phyloP scores from a whole-genome alignment of 1,139 yeast species.

The Wickerhamiella infanticola region DNA sequence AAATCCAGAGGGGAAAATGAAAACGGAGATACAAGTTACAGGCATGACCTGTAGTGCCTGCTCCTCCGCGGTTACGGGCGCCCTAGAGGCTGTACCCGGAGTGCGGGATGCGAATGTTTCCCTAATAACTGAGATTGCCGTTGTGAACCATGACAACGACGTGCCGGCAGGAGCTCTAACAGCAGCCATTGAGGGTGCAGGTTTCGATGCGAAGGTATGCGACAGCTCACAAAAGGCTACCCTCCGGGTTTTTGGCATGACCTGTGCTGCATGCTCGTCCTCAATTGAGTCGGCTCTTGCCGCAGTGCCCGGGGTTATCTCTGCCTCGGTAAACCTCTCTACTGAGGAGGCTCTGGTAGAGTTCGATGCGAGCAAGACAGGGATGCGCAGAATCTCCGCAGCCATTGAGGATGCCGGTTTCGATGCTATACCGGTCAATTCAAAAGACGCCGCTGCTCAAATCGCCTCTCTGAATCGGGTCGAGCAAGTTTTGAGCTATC shows the following conservation, averaged over 20 bases:
- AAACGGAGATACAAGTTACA: conserved; percentile 21
- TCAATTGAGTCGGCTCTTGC: conserved; percentile 35
- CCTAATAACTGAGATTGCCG: conserved; percentile 58
- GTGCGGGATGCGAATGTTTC: conserved; percentile 44
- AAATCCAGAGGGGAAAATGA: conserved; percentile 16
- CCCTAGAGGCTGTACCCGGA: conserved; percentile 35
- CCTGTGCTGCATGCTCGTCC: conserved; percentile 44
- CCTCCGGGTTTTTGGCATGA: conserved; percentile 40
- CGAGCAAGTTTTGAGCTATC: conserved; percentile 64
- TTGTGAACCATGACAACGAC: conserved; percentile 31
- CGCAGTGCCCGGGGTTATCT: conserved; percentile 30
- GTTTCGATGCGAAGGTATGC: conserved; percentile 31
- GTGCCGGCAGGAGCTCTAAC: conserved; percentile 27
- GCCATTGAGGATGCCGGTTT: conserved; percentile 62
- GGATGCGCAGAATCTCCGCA: conserved; percentile 42
- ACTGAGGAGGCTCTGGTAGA: conserved; percentile 28
- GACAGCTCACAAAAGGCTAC: not conserved
- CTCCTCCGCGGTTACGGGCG: conserved; percentile 43
- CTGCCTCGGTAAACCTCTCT: conserved; percentile 28
- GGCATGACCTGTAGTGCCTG: conserved; percentile 93
- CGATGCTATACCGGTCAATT: conserved; percentile 34
- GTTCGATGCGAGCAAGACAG: conserved; percentile 33
- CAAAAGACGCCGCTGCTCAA: conserved; percentile 43
- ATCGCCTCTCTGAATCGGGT: conserved; percentile 49
- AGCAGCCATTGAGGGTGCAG: conserved; percentile 34